Evolutionary conservation across 495 filamentous ascomycete species (phyloP).

Genomic region (Penicillium paxilli): DNA sequence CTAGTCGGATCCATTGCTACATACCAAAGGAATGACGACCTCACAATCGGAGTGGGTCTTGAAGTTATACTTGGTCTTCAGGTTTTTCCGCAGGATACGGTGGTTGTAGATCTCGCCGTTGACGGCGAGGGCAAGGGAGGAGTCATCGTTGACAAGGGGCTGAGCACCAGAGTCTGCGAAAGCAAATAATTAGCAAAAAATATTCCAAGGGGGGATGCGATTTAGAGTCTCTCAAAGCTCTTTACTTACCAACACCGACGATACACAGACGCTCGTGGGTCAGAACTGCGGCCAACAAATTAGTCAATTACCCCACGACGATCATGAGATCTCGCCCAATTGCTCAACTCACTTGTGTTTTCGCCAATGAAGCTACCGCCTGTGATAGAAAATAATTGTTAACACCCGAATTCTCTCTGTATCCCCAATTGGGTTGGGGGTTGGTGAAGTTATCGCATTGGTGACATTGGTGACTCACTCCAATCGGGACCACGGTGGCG

Average conservation of each 20-base stretch:
- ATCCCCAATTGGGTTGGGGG: constrained; percentile 3
- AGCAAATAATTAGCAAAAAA: neutral
- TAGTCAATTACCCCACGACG: constrained; percentile 7
- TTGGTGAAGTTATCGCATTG: constrained; percentile 3
- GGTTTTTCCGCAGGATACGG: constrained; percentile 79
- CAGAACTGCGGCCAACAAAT: constrained; percentile 66
- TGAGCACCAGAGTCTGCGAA: constrained; percentile 85
- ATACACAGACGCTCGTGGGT: constrained; percentile 97
- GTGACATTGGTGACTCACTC: constrained; percentile 66
- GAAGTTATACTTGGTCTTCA: constrained; percentile 83
- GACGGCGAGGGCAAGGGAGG: constrained; percentile 86
- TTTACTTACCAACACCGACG: constrained; percentile 85
- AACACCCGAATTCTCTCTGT: constrained; percentile 1
- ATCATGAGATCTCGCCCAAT: constrained; percentile 4
- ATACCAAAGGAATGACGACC: constrained; percentile 94
- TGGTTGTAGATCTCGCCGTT: constrained; percentile 99
- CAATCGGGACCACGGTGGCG: constrained; percentile 98
- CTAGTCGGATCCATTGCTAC: constrained; percentile 19
- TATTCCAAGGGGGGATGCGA: neutral
- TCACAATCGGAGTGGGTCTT: constrained; percentile 98
- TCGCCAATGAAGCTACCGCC: constrained; percentile 87
- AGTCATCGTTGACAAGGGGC: constrained; percentile 89
- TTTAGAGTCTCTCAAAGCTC: neutral
- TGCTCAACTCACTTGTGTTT: constrained; percentile 72
- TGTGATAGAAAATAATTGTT: constrained; percentile 35